Base-by-base conservation (phyloP, 306 rosid genomes). In the Trifolium subterraneum region DNA sequence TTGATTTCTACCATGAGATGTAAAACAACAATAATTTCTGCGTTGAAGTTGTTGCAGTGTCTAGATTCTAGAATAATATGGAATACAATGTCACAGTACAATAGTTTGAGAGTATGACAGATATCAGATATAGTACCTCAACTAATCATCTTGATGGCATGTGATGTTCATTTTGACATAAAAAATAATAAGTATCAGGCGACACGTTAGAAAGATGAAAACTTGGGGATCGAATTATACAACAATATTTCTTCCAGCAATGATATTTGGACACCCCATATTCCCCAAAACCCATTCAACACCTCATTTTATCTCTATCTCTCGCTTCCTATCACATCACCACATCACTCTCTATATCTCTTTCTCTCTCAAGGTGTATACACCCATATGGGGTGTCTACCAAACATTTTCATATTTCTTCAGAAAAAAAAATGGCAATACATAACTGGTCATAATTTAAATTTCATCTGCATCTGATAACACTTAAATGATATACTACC, bases 21-120 rank as follows among this genome's bases (percentile, higher is more conserved):
- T 11, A 58, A 73, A 73, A 67, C 68, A 38, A 52, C 31, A 9
- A 64, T 70, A 64, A 45, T 56, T 68, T 38, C 4, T 36, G 27
- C 10, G 2, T 36, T 36, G 14, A 68, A 35, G 44, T 9, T 31
- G 22, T 60, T 44, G 51, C 61, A 7, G 23, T 50, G 20, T 47
- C 29, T 48, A 35, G 64, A 47, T 15, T 47, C 29, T 48, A 35
- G 64, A 47, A 45, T 44, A 55, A 22, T 9, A 19, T 15, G 64
- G 41, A 67, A 47, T 4, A 16, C 4, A 50, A 18, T 35, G 52
- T 13, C 25, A 25, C 4, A 44, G 14, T 31, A 50, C 51, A 68
- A 20, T 64, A 20, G 56, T 6, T 31, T 63, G 20, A 51, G 54
- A 51, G 36, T 11, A 20, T 45, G 66, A 36, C 29, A 50, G 31